Base-by-base conservation (phyloP, 345 rosid genomes). In the Raphanus raphanistrum region DNA sequence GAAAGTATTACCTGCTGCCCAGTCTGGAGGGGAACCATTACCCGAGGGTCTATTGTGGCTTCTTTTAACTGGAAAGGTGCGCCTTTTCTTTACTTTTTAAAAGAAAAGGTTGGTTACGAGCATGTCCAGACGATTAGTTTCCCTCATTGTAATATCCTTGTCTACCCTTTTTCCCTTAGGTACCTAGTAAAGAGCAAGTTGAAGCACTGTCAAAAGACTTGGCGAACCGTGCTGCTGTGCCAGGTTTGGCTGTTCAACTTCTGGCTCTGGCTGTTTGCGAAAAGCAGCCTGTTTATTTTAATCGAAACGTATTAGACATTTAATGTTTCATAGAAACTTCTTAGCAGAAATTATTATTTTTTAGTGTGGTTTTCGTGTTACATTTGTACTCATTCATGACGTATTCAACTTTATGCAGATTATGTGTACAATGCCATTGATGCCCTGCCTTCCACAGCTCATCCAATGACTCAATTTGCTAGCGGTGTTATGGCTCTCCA, bases 1-100 rank as follows among this genome's bases (percentile, higher is more conserved):
- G 67, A 90, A 90, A 83, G 68, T 95, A 64, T 83, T 95, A 75
- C 99, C 99, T 41, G 89, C 88, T 70, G 98, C 93, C 64, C 85
- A 85, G 79, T 85, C 94, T 80, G 96, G 88, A 41, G 98, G 97
- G 59, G 99, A 95, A 80, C 99, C 99, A 74, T 82, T 92, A 75
- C 99, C 99, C 0, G 99, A 95, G 87, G 98, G 98, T 76, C 93
- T 95, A 76, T 84, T 95, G 8, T 95, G 99, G 99, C 98, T 92
- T 81, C 98, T 95, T 81, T 85, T 95, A 84, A 92, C 99, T 27
- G 99, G 99, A 84, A 92, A 95, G 96, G 99, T 95, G 5, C 87
- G 26, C 6, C 81, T 50, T 55, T 55, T 35, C 62, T 70, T 10
- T 64, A 45, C 32, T 63, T 59, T 13, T 65, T 25, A 50, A 3